Evolutionary conservation across 2,329 filamentous ascomycete genomes (phyloP).

Genomic region (Cylindrodendrum hubeiense): DNA sequence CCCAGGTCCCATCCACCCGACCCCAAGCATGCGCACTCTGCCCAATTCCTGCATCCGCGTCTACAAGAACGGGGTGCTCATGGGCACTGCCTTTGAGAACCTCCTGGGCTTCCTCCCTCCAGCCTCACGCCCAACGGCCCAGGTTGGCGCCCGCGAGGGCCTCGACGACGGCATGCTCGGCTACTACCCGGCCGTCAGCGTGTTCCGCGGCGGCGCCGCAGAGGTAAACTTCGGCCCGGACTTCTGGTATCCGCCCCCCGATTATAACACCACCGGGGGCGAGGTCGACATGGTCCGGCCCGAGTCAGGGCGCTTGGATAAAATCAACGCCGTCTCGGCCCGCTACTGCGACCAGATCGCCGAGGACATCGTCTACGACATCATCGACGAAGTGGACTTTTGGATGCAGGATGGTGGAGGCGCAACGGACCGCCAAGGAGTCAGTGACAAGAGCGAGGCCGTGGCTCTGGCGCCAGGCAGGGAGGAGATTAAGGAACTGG

Average conservation of each 20-base stretch:
- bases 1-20: constrained; percentile 79
- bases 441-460: constrained; percentile 59
- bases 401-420: constrained; percentile 78
- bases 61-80: constrained; percentile 90
- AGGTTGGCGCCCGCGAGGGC: constrained; percentile 83
- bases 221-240: constrained; percentile 95
- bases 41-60: constrained; percentile 88
- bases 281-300: constrained; percentile 62
- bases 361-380: constrained; percentile 92
- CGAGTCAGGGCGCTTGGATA: constrained; percentile 40
- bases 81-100: constrained; percentile 90
- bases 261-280: constrained; percentile 58
- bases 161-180: constrained; percentile 95
- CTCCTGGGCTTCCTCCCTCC: constrained; percentile 93
- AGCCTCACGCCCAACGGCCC: constrained; percentile 79
- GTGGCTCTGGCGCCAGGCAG: constrained; percentile 58
- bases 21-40: constrained; percentile 83
- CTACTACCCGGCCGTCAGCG: constrained; percentile 93
- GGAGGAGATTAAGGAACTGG: constrained; percentile 74
- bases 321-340: constrained; percentile 75
- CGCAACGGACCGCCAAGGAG: constrained; percentile 60
- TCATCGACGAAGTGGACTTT: constrained; percentile 95
- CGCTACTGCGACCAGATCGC: constrained; percentile 93
- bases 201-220: constrained; percentile 90
- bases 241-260: constrained; percentile 88